Conservation (phyloP, 176 grass and related monocot genomes). For the Phragmites australis region DNA sequence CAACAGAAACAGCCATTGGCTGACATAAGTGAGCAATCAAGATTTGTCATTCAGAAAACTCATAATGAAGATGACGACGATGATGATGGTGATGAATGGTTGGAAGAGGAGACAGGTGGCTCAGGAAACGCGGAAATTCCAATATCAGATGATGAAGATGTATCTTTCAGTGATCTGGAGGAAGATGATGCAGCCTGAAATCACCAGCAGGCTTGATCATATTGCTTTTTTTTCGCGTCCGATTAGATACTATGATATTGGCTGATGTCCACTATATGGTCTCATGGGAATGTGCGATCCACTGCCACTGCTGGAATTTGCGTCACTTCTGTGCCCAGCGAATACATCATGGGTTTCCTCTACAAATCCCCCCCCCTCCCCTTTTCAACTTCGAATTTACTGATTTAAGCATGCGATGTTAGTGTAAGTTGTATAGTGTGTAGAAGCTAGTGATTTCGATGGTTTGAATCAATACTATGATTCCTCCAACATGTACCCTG, state of each 20-base stretch:
- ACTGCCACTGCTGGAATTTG: neutral
- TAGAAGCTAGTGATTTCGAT: neutral
- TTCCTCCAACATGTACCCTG: neutral
- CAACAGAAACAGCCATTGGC: neutral
- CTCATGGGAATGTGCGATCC: neutral
- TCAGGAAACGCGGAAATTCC: constrained; percentile 42
- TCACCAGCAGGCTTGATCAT: neutral
- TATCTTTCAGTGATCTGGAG: constrained; percentile 94
- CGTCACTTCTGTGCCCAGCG: neutral
- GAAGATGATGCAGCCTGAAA: constrained; percentile 64
- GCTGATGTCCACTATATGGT: neutral
- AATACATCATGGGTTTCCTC: neutral
- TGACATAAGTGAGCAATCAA: constrained; percentile 40
- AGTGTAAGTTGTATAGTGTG: constrained; percentile 18
- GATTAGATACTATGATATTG: neutral
- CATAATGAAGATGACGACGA: constrained; percentile 35
- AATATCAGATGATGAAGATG: constrained; percentile 63
- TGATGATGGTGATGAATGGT: constrained; percentile 69
- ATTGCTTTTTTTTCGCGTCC: neutral
- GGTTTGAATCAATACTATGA: neutral
- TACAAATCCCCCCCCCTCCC: neutral
- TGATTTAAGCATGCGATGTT: neutral
- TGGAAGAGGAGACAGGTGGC: constrained; percentile 65
- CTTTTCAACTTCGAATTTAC: neutral
- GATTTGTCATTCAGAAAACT: constrained; percentile 45